Conservation (phyloP, 192 early-diverging fungal genomes). For the Paraglomus occultum region DNA sequence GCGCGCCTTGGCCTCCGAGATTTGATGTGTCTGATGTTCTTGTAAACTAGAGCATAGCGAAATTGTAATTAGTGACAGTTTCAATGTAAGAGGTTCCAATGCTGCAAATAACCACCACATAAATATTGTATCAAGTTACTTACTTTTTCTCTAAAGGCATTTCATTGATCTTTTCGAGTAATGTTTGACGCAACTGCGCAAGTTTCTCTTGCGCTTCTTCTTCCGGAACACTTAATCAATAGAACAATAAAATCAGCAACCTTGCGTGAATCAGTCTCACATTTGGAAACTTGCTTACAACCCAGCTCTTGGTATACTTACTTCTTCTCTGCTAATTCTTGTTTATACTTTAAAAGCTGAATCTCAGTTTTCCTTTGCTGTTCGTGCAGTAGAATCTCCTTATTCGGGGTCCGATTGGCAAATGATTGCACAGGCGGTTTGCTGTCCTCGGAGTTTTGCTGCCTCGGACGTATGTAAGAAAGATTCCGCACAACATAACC, state of each 20-base stretch:
- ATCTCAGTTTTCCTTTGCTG: constrained; percentile 86
- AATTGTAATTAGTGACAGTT: constrained; percentile 5
- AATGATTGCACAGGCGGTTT: constrained; percentile 33
- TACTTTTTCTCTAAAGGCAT: constrained; percentile 31
- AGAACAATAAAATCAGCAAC: background rate
- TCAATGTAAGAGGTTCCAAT: background rate
- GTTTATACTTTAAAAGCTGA: constrained; percentile 76
- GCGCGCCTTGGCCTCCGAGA: constrained; percentile 66
- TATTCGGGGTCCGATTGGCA: constrained; percentile 56
- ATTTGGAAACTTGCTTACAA: too few species aligned
- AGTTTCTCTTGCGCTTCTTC: constrained; percentile 69
- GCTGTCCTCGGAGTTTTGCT: constrained; percentile 41
- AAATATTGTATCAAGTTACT: background rate
- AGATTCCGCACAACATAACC: constrained; percentile 93
- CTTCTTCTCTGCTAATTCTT: constrained; percentile 75
- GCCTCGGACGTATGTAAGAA: constrained; percentile 63
- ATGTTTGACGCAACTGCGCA: constrained; percentile 51
- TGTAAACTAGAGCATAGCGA: constrained; percentile 43
- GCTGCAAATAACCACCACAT: background rate
- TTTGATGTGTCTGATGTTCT: constrained; percentile 67
- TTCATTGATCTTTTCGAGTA: constrained; percentile 54
- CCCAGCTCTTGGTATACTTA: constrained; percentile 24
- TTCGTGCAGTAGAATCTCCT: constrained; percentile 84
- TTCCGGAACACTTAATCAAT: constrained; percentile 49
- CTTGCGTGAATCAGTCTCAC: too few species aligned